These are phyloP conservation scores for Cladosporium sp. DNA, from an alignment of 2,329 filamentous ascomycete species.

Conservation along the genomic window DNA sequence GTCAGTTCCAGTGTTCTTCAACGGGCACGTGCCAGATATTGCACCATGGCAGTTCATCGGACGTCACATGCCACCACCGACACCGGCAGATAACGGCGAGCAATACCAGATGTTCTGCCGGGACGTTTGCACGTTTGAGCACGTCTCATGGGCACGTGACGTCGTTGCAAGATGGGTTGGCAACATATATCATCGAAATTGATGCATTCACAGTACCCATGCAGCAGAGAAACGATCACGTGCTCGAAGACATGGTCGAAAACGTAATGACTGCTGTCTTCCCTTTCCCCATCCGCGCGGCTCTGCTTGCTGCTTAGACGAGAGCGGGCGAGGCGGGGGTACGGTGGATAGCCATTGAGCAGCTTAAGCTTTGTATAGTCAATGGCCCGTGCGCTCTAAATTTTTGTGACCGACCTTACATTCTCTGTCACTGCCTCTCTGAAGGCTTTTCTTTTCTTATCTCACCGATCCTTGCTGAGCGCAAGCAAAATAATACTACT, in stretches of 20 bases:
- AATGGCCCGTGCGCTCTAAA: constrained; percentile 1
- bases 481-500: constrained; percentile 5
- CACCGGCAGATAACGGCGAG: neutral
- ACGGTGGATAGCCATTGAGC: neutral
- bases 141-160: neutral
- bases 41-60: neutral
- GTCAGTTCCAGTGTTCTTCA: constrained; percentile 11
- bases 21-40: constrained; percentile 10
- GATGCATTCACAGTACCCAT: too few relatives aligned
- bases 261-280: neutral
- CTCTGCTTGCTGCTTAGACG: neutral
- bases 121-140: neutral
- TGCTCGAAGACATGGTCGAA: neutral
- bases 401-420: constrained; percentile 12
- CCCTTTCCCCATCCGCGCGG: constrained; percentile 1
- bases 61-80: constrained; percentile 13
- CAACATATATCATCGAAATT: neutral
- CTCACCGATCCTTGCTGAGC: constrained; percentile 16
- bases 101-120: neutral
- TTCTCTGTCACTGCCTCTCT: constrained; percentile 1
- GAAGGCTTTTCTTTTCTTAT: constrained; percentile 16
- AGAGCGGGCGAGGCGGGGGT: neutral
- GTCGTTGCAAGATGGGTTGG: neutral
- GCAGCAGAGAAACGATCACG: neutral
- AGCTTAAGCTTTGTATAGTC: neutral